Evolutionary conservation across 495 filamentous ascomycete species (phyloP).

Genomic region (Talaromyces wortmannii): DNA sequence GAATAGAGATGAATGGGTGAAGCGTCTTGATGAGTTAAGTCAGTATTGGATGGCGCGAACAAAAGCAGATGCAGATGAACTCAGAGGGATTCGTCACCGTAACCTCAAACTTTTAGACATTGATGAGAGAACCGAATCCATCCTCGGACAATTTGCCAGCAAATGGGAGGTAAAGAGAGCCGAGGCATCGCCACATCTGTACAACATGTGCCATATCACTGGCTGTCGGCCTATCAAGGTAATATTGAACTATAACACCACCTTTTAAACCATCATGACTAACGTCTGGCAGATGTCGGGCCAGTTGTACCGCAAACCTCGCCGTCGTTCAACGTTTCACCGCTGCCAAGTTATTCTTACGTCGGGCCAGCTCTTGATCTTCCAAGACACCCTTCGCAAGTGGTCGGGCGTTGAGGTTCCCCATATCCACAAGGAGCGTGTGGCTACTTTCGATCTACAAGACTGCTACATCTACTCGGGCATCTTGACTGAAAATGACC

Average conservation of each 20-base stretch:
- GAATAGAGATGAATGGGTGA: constrained; percentile 61
- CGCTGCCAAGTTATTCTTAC: constrained; percentile 57
- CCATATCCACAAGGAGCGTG: constrained; percentile 57
- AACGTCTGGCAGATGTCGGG: constrained; percentile 47
- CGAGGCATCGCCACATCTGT: constrained; percentile 56
- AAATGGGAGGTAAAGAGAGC: constrained; percentile 71
- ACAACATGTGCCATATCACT: constrained; percentile 63
- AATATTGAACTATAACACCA: constrained; percentile 2
- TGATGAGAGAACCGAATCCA: constrained; percentile 64
- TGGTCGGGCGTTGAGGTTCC: constrained; percentile 49
- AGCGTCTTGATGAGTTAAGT: constrained; percentile 48
- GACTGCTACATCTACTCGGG: constrained; percentile 73
- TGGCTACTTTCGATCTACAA: constrained; percentile 51
- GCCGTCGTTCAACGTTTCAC: constrained; percentile 55
- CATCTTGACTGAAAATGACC: constrained; percentile 56
- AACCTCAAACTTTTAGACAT: constrained; percentile 60
- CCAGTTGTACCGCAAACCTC: constrained; percentile 59
- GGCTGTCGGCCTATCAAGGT: constrained; percentile 60
- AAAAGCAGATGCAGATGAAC: constrained; percentile 47
- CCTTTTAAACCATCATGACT: background rate
- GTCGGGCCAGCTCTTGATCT: constrained; percentile 57
- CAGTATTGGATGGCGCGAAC: constrained; percentile 61
- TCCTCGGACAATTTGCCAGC: constrained; percentile 58
- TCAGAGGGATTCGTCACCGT: constrained; percentile 47
- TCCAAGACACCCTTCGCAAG: constrained; percentile 53